A percentile compares a stretch with the other conserved stretches of the same genome.
Conservation (phyloP, 148 eudicot species). For the Fagopyrum tataricum region DNA sequence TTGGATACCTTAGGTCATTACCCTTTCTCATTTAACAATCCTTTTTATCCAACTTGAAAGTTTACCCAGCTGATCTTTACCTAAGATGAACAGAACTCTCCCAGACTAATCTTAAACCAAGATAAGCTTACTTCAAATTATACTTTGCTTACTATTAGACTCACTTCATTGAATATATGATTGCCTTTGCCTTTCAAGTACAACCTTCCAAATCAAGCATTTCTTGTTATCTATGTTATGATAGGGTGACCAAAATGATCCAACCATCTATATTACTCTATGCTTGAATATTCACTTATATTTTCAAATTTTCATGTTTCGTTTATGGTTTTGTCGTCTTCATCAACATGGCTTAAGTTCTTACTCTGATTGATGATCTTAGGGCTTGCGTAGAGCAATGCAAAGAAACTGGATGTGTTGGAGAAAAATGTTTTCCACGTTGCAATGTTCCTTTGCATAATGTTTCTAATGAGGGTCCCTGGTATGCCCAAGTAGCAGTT, state of each 20-base stretch:
- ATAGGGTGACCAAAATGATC: not conserved
- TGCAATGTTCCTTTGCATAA: slow-evolving; percentile 47
- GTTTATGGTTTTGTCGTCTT: slow-evolving; percentile 1
- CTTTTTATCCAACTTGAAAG: not conserved
- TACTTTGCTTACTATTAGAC: not conserved
- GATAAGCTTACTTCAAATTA: not conserved
- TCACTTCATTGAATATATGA: not conserved
- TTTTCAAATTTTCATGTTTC: not conserved
- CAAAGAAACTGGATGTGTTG: slow-evolving; percentile 51
- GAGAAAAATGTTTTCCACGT: slow-evolving; percentile 47
- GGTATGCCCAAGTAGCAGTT: slow-evolving; percentile 58
- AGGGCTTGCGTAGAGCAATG: slow-evolving; percentile 65
- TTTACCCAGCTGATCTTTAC: not conserved
- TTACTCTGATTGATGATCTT: slow-evolving; percentile 6
- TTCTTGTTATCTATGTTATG: not conserved
- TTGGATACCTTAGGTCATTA: not conserved
- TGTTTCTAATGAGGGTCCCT: slow-evolving; percentile 35
- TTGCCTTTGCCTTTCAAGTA: not conserved
- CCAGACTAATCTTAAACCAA: not conserved
- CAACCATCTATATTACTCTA: not conserved
- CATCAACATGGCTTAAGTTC: not conserved
- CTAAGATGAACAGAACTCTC: not conserved
- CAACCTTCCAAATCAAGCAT: not conserved
- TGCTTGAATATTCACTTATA: not conserved
- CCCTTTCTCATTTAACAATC: not conserved